phyloP scores from a whole-genome alignment of 78 protist genomes.

The Dictyostelium intermedium region DNA sequence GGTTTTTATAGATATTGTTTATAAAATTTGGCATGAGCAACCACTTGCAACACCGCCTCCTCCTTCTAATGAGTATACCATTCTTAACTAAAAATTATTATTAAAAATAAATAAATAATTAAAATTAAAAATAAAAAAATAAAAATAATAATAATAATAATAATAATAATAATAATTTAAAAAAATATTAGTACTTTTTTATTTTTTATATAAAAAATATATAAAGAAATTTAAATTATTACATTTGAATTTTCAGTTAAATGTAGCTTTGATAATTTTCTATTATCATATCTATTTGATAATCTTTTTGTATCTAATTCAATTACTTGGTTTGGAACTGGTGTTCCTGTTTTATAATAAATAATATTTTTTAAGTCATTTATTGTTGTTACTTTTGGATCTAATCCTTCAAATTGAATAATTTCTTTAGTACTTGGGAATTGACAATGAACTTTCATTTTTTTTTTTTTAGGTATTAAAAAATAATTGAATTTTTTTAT shows the following conservation, averaged over 20 bases:
- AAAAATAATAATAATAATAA: not conserved
- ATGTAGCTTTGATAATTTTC: not conserved
- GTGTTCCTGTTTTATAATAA: conserved; percentile 15
- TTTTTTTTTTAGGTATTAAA: not conserved
- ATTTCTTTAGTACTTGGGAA: conserved; percentile 4
- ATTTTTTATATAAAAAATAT: too few species aligned
- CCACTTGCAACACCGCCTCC: not conserved
- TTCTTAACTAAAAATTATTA: not conserved
- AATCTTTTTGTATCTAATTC: conserved; percentile 1
- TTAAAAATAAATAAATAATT: not conserved
- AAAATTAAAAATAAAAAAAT: not conserved
- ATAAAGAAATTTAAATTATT: too few species aligned
- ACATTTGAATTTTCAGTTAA: not conserved
- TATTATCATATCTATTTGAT: conserved; percentile 3
- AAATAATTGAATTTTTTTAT: too few species aligned
- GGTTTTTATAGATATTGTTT: not conserved
- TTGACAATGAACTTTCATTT: conserved; percentile 15
- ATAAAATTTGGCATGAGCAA: not conserved
- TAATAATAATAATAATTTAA: too few species aligned
- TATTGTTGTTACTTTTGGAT: not conserved
- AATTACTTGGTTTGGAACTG: not conserved
- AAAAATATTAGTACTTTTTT: too few species aligned
- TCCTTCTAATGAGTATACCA: not conserved
- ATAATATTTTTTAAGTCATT: not conserved
- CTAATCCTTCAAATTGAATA: not conserved